Base-by-base conservation (phyloP, 208 protist species). In the Blastocrithidia nonstop region DNA sequence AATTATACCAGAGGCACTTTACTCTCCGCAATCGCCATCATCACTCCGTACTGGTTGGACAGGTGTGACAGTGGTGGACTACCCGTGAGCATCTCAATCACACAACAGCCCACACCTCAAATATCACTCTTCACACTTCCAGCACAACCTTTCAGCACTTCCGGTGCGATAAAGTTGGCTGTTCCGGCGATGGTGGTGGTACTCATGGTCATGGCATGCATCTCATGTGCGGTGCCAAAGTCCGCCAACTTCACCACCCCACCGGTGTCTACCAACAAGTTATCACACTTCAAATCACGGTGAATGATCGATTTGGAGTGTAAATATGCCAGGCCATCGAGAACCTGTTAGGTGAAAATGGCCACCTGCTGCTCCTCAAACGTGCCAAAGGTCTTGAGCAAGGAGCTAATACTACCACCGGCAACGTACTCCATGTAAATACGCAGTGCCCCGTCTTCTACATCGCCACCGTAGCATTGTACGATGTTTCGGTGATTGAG, bases 391-490 rank as follows among this genome's bases (percentile, higher is more conserved):
- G 57, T 84, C 28, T 53, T 61, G 5, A 96, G 20, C 7, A 90
- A 64, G 0, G 63, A 64, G n/a, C 66, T 72, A 9, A 96, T 73
- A 33, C 85, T 94, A 23, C 90, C 90, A 32, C 86, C 80, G 2
- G 86, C 58, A 21, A 96, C 72, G 52, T 82, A 94, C 45, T 96
- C 91, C 63, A 95, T 78, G 69, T 91, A 96, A 21, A 96, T 94
- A 22, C 82, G 82, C 22, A 91, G 56, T 40, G 35, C 68, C 6
- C 53, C 63, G 27, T 81, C 69, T 40, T 79, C 68, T 8, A 68
- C 55, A 40, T 93, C 76, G 25, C 79, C 62, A 40, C 85, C 89
- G 20, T 88, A 66, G 54, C 72, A 95, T 38, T 72, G 57, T 5
- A 95, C 86, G 44, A 94, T 94, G 65, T 95, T 90, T 9, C 74